Base-by-base conservation (phyloP, 2,329 filamentous ascomycete species). In the Alternaria angustiovoidea region DNA sequence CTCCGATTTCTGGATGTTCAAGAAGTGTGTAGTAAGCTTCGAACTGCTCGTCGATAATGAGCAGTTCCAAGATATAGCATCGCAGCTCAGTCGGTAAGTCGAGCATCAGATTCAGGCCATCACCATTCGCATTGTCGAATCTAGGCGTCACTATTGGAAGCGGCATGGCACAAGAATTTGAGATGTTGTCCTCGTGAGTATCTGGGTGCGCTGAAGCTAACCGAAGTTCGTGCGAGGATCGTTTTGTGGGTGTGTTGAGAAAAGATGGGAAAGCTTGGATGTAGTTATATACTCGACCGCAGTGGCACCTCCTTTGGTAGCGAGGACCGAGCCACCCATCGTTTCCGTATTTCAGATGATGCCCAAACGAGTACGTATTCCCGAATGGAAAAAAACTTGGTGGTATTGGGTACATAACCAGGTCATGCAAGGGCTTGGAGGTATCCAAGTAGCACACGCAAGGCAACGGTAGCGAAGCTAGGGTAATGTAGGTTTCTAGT, bases 11-110 rank as follows among this genome's bases (percentile, higher is more conserved):
- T 0, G 16, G 36, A 4, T 57, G 46, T 51, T 57, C 46, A 20
- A 57, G 34, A 2, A 57, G 54, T 22, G 38, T 51, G 28, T 44
- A 22, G 4, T 56, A 43, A 18, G 44, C 44, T 14, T 49, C 36
- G 5, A 51, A 26, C 2, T 4, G 4, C 7, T 20, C 22, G 26
- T 51, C 38, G 26, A 18, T 11, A 18, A 56, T 41, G 18, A 56
- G 44, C n/a, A 41, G 38, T 9, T 49, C 32, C 4, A 56, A 5
- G 4, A 56, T 56, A 18, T 32, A 16, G 8, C 44, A 56, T 39
- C 46, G 26, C 5, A 56, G 46, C 44, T 56, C 36, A 24, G 44
- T 32, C 11, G 36, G 54, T 14, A 56, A 34, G 7, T 42, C 18
- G 16, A 56, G 43, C 36, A 56, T 51, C 6, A 8, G 43, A 11